Evolutionary conservation across 768 basidiomycete genomes (phyloP), one percentile per base, ranked within the genome.

Genomic region (Suillus clintonianus): DNA sequence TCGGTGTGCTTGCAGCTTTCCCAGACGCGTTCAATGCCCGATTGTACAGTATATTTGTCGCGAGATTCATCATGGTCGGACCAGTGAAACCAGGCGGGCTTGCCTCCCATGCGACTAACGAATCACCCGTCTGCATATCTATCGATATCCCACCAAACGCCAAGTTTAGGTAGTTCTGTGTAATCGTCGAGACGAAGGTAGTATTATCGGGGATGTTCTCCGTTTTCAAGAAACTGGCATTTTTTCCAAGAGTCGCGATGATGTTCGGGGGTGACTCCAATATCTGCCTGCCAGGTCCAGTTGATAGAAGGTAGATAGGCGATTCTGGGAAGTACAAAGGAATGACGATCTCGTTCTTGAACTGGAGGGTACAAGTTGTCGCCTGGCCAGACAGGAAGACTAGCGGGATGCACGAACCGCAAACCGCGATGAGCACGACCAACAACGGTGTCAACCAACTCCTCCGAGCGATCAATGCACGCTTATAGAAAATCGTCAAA

Each of bases 41-140:
- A 64, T 88, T 89, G 69, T 87, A 88, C 41, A 91, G 72, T 13
- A 91, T 73, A 68, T 93, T 94, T 6, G 82, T 84, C 2, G 80
- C 86, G 47, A 93, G 71, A 70, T 91, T 94, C 61, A 93, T 73
- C 79, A 91, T 79, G 1, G 83, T 79, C 2, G 83, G 80, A 5
- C 88, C 89, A 19, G 80, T 81, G 7, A 85, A 66, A 2, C 87
- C 86, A 6, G 89, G 87, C 7, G 87, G 78, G 1, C 80, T 76
- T 2, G 86, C 88, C 71, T 92, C 88, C 89, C 90, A 93, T 30
- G 92, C 90, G 37, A 93, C 68, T 48, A 91, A 69, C 0, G 88
- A 76, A 13, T 81, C 71, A 0, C 83, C 82, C 0, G 83, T 81
- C 36, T 79, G 64, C 5, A 76, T 39, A 62, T 92, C 82, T 14